These are phyloP conservation scores for barrel medic (Medicago truncatula) DNA, from an alignment of 306 rosid genomes.

Conservation along the genomic window MtrunA17r5.0-ANR NC_053049.1:47022501-47023000, in stretches of 20 bases:
- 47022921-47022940: conserved; percentile 58
- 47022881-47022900: conserved; percentile 98
- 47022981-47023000: conserved; percentile 1
- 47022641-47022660: conserved; percentile 98
- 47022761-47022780: background rate
- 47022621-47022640: conserved; percentile 86
- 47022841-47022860: conserved; percentile 84
- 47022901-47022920: conserved; percentile 96
- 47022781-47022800: background rate
- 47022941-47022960: conserved; percentile 83
- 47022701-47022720: conserved; percentile 66
- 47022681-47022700: conserved; percentile 97
- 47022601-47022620: conserved; percentile 81
- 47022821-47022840: conserved; percentile 57
- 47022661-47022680: conserved; percentile 96
- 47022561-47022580: conserved; percentile 69
- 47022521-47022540: conserved; percentile 99
- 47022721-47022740: conserved; percentile 32
- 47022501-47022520: conserved; percentile 54
- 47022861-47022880: conserved; percentile 89
- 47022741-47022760: background rate
- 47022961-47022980: conserved; percentile 18
- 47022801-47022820: background rate
- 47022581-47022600: conserved; percentile 71
- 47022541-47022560: conserved; percentile 96